Base-by-base conservation (phyloP, 257 asterid species). In the Rhazya stricta region DNA sequence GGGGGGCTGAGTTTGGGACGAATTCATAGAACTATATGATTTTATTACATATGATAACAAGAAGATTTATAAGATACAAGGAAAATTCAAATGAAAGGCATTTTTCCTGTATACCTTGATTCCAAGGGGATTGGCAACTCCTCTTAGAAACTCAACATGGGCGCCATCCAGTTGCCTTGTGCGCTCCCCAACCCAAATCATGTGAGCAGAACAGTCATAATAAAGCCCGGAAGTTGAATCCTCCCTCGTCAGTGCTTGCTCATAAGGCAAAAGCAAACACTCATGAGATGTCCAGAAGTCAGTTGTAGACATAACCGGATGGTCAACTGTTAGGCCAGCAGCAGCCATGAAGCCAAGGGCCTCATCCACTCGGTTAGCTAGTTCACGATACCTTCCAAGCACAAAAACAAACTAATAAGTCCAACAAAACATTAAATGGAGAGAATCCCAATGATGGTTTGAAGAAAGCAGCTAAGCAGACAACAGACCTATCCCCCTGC, bases 111-210 rank as follows among this genome's bases (percentile, higher is more conserved):
- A 37, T 53, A 90, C 96, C 96, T 90, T 88, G 85, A 90, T 90
- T 41, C 96, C 96, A 18, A 90, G 83, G n/a, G 96, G 96, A 37
- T 90, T 90, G 67, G 96, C 74, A 74, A 88, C 80, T 54, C 94
- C 96, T 77, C 96, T 80, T 39, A 90, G 69, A 77, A 88, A 90
- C 86, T 90, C 96, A 36, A 90, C 91, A 73, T 88, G 96, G 56
- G 92, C 92, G 19, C 91, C 94, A 73, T 89, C 94, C 51, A 89
- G 74, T 81, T 90, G 96, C 79, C 96, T 82, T 0, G 96, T 90
- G 34, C 96, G 89, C 45, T 90, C 96, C 69, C 94, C 96, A 50
- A 90, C 94, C 96, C 96, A 90, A 74, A 90, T 66, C 96, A 90
- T 87, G 84, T 90, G 96, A 29, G 94, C 91, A 4, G 96, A 90